Evolutionary conservation across 345 rosid genomes (phyloP).

Genomic region (Dovyalis caffra): DNA sequence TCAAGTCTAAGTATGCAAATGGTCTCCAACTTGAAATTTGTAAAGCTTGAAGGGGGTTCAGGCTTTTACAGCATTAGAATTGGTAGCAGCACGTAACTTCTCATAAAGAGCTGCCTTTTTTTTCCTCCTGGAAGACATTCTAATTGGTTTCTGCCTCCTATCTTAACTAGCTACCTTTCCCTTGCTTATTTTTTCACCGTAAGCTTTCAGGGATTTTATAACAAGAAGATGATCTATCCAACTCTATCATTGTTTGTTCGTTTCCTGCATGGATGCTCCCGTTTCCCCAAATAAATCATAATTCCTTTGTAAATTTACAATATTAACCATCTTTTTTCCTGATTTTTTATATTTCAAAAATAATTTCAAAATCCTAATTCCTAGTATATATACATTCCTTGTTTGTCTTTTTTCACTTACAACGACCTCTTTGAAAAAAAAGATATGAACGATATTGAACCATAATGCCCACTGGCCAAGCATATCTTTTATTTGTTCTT

Average conservation of each 20-base stretch:
- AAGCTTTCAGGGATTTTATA: slow-evolving; percentile 16
- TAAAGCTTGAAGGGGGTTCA: not conserved
- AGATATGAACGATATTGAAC: no score
- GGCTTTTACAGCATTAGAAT: slow-evolving; percentile 47
- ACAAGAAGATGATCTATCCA: slow-evolving; percentile 16
- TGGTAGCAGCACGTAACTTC: slow-evolving; percentile 43
- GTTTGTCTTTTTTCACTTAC: no score
- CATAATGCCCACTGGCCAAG: no score
- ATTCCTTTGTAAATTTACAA: slow-evolving; percentile 13
- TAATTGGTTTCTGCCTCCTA: slow-evolving; percentile 18
- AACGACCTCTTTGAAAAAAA: no score
- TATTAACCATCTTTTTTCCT: not conserved
- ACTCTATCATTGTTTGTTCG: slow-evolving; percentile 24
- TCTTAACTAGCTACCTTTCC: slow-evolving; percentile 7
- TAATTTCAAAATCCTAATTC: no score
- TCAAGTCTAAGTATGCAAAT: not conserved
- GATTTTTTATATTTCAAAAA: not conserved
- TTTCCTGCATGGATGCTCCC: slow-evolving; percentile 36
- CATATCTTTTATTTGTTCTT: no score
- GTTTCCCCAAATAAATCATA: slow-evolving; percentile 20
- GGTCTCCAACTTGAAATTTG: no score
- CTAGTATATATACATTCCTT: no score
- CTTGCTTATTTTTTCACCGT: slow-evolving; percentile 10
- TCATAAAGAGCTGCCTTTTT: slow-evolving; percentile 37
- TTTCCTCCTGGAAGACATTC: slow-evolving; percentile 34